Conservation (phyloP, 2,329 filamentous ascomycete species). For the Diplodia scrobiculata region DNA sequence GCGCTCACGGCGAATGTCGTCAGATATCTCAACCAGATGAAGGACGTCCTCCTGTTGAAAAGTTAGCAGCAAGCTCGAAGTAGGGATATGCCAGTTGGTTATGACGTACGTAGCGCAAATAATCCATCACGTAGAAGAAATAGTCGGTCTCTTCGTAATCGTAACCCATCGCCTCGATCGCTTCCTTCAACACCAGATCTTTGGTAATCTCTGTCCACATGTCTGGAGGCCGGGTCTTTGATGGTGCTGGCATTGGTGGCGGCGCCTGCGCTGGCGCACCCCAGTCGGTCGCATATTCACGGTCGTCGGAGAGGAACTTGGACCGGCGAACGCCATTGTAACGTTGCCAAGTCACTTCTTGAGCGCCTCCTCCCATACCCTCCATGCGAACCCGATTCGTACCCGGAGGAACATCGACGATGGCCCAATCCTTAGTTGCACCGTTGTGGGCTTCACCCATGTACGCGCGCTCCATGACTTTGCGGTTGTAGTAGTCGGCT, state of each 20-base stretch:
- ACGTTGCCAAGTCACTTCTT: conserved; percentile 76
- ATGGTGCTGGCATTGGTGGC: conserved; percentile 27
- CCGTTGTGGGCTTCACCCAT: conserved; percentile 75
- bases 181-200: conserved; percentile 82
- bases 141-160: conserved; percentile 86
- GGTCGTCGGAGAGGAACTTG: conserved; percentile 70
- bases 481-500: conserved; percentile 66
- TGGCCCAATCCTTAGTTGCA: conserved; percentile 74
- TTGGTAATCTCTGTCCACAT: conserved; percentile 99
- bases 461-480: conserved; percentile 67
- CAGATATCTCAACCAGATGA: conserved; percentile 77
- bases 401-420: conserved; percentile 81
- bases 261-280: conserved; percentile 38
- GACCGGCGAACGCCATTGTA: conserved; percentile 77
- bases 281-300: conserved; percentile 53
- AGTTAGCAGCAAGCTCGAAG: conserved; percentile 40
- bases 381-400: conserved; percentile 83
- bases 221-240: conserved; percentile 47
- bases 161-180: conserved; percentile 81
- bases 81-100: too few relatives aligned
- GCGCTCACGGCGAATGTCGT: conserved; percentile 72
- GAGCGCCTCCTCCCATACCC: conserved; percentile 70
- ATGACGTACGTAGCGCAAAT: conserved; percentile 77
- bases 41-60: conserved; percentile 75
- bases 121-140: conserved; percentile 92